Evolutionary conservation across 1,284 basidiomycete species (phyloP).

Genomic region (Somion occarium): DNA sequence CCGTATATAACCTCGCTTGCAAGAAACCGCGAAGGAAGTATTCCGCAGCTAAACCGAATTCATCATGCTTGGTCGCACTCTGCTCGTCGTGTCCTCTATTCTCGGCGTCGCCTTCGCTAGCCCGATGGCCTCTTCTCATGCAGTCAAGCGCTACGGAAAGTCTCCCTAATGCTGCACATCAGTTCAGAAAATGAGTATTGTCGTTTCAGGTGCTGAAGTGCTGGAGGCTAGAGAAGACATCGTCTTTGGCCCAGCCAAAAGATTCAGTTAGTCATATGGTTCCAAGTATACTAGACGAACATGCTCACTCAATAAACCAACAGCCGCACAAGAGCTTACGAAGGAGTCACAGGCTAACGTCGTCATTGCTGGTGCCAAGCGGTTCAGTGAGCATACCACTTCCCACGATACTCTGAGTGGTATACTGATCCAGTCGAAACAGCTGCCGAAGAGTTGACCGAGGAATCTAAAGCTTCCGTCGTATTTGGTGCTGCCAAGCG

Average conservation of each 20-base stretch:
- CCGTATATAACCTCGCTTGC: background rate
- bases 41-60: background rate
- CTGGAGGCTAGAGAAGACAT: background rate
- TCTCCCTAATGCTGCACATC: background rate
- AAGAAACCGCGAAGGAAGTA: background rate
- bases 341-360: background rate
- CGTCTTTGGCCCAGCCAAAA: background rate
- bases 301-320: background rate
- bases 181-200: background rate
- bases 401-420: too few species aligned
- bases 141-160: background rate
- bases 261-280: background rate
- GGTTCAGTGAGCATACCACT: too few species aligned
- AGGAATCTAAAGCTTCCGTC: too few species aligned
- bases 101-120: background rate
- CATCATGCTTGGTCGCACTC: background rate
- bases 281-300: background rate
- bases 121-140: background rate
- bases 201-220: background rate
- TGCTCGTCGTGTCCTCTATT: background rate
- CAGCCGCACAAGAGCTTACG: background rate
- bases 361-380: background rate
- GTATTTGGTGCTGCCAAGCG: too few species aligned
- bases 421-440: too few species aligned
- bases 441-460: too few species aligned